Evolutionary conservation across 192 early-diverging fungal species (phyloP).

Genomic region (Coemansia sp.): DNA sequence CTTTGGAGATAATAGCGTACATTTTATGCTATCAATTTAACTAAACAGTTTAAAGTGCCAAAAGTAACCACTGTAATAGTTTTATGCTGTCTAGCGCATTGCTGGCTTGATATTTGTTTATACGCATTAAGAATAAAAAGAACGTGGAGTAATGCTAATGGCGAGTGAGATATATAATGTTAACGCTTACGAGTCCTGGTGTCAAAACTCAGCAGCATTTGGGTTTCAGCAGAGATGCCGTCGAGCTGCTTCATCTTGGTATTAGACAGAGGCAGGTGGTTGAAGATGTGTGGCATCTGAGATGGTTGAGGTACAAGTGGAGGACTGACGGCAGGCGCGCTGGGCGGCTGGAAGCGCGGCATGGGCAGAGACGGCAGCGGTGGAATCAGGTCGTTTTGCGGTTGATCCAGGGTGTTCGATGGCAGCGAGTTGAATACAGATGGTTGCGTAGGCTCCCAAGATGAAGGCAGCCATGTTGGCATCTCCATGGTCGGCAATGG

Average conservation of each 20-base stretch:
- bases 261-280: neutral
- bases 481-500: neutral
- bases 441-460: neutral
- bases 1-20: too few relatives aligned
- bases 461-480: constrained; percentile 8
- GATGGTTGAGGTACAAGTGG: neutral
- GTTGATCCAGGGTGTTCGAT: neutral
- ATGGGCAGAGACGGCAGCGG: constrained; percentile 42
- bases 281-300: constrained; percentile 14
- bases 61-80: too few relatives aligned
- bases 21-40: too few relatives aligned
- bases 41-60: too few relatives aligned
- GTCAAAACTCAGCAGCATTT: constrained; percentile 51
- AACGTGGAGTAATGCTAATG: constrained; percentile 1
- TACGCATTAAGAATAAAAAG: neutral
- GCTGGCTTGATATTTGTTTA: too few relatives aligned
- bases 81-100: too few relatives aligned
- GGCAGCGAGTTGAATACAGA: constrained; percentile 12
- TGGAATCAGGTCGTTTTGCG: constrained; percentile 7
- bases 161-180: neutral
- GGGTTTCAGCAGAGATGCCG: constrained; percentile 39
- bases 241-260: constrained; percentile 12
- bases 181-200: constrained; percentile 10
- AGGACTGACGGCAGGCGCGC: neutral
- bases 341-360: constrained; percentile 43